Evolutionary conservation across 2,329 filamentous ascomycete genomes (phyloP).

Genomic region (Thielaviopsis punctulata): DNA sequence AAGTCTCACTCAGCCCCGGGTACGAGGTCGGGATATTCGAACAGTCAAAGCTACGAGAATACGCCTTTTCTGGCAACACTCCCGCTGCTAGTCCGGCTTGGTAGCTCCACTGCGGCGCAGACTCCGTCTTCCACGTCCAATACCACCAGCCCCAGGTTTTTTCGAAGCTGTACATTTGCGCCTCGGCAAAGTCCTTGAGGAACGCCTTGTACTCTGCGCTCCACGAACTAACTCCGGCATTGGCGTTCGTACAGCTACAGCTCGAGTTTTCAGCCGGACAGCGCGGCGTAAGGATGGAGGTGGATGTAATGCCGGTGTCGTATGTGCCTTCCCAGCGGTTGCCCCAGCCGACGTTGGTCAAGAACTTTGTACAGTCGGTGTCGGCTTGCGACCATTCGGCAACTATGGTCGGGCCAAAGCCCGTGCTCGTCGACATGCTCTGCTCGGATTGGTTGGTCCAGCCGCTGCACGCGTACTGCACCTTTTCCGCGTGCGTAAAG

Average conservation of each 20-base stretch:
- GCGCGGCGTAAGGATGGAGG: conserved; percentile 47
- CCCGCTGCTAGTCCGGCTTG: conserved; percentile 60
- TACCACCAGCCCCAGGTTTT: conserved; percentile 96
- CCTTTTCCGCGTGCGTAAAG: conserved; percentile 65
- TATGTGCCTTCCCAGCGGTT: conserved; percentile 86
- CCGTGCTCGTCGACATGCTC: conserved; percentile 55
- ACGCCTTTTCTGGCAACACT: conserved; percentile 62
- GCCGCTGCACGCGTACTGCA: conserved; percentile 70
- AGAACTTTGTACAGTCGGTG: conserved; percentile 73
- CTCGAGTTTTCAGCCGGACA: conserved; percentile 50
- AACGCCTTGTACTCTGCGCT: conserved; percentile 65
- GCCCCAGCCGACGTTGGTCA: conserved; percentile 81
- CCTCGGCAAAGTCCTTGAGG: conserved; percentile 77
- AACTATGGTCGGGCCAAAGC: conserved; percentile 85
- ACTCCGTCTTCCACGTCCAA: conserved; percentile 95
- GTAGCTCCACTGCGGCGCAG: conserved; percentile 80
- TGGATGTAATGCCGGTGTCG: conserved; percentile 44
- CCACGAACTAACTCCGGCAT: conserved; percentile 53
- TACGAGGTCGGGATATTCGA: conserved; percentile 38
- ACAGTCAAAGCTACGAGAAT: conserved; percentile 54
- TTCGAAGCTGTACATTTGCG: conserved; percentile 91
- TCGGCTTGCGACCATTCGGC: conserved; percentile 97
- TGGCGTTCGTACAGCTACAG: conserved; percentile 63
- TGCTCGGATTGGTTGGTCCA: conserved; percentile 67
- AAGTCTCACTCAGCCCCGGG: conserved; percentile 29